Evolutionary conservation across 179 eudicot species (phyloP).

Genomic region (Beta macrorhiza): DNA sequence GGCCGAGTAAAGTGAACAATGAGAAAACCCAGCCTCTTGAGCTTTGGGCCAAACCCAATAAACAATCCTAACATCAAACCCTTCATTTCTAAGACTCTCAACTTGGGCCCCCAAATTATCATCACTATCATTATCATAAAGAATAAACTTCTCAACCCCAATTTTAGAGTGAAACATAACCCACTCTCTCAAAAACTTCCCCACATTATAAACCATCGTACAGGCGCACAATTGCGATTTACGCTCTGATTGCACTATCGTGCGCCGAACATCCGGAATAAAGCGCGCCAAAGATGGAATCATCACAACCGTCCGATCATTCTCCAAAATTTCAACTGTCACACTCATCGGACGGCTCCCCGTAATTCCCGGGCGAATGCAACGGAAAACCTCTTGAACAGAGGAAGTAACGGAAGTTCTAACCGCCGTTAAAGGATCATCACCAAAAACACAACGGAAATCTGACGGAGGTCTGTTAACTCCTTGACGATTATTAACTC

Average conservation of each 20-base stretch:
- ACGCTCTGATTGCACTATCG: conserved; percentile 3
- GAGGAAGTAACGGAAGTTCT: conserved; percentile 51
- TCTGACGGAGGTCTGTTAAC: conserved; percentile 39
- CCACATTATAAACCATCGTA: conserved; percentile 74
- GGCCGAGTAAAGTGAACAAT: conserved; percentile 42
- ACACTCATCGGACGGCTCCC: conserved; percentile 29
- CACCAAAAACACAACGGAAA: conserved; percentile 57
- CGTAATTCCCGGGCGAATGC: conserved; percentile 38
- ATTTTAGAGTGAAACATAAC: conserved; percentile 56
- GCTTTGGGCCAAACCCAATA: conserved; percentile 82
- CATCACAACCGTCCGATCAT: conserved; percentile 10
- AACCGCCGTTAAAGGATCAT: conserved; percentile 37
- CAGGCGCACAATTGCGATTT: conserved; percentile 60
- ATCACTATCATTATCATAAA: conserved; percentile 76
- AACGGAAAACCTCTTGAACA: conserved; percentile 69
- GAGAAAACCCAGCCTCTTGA: conserved; percentile 87
- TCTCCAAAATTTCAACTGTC: conserved; percentile 38
- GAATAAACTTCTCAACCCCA: conserved; percentile 59
- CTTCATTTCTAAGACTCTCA: conserved; percentile 35
- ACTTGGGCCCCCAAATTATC: conserved; percentile 44
- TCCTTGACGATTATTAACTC: conserved; percentile 62
- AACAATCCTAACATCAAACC: conserved; percentile 43
- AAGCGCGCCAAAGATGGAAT: conserved; percentile 61
- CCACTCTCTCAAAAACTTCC: conserved; percentile 71
- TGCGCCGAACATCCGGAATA: conserved; percentile 38